Evolutionary conservation across 1,139 yeast genomes (phyloP).

Genomic region (Scheffersomyces illinoinensis): DNA sequence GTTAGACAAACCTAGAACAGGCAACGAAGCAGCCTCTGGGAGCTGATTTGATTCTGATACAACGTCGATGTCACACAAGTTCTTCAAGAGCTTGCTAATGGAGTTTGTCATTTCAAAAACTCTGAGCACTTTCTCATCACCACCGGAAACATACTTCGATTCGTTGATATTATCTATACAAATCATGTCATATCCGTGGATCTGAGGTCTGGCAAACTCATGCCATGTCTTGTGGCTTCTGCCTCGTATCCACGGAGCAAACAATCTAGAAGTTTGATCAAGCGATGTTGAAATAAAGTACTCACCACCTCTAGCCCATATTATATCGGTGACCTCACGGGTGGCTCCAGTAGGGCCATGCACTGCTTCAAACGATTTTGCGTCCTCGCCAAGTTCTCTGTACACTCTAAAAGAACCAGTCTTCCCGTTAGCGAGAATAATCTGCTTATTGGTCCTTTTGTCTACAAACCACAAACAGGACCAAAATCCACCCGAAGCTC

Average conservation of each 20-base stretch:
- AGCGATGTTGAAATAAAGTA: constrained; percentile 74
- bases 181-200: constrained; percentile 97
- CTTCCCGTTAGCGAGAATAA: constrained; percentile 77
- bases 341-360: constrained; percentile 78
- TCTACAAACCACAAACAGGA: constrained; percentile 74
- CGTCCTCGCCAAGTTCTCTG: constrained; percentile 36
- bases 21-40: constrained; percentile 85
- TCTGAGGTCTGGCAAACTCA: constrained; percentile 95
- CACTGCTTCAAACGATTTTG: constrained; percentile 50
- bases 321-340: constrained; percentile 71
- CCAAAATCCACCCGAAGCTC: constrained; percentile 98
- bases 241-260: constrained; percentile 56
- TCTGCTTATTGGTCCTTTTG: constrained; percentile 34
- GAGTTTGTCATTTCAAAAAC: constrained; percentile 89
- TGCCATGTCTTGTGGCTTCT: constrained; percentile 59
- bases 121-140: constrained; percentile 91
- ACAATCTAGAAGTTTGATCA: constrained; percentile 91
- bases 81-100: constrained; percentile 61
- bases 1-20: constrained; percentile 92
- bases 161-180: constrained; percentile 65
- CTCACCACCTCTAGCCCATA: constrained; percentile 73
- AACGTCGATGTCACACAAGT: constrained; percentile 49
- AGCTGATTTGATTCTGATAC: constrained; percentile 28
- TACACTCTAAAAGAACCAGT: constrained; percentile 93
- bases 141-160: constrained; percentile 82